Conservation (phyloP, 2,329 filamentous ascomycete species). For the Colletotrichum shisoi region DNA sequence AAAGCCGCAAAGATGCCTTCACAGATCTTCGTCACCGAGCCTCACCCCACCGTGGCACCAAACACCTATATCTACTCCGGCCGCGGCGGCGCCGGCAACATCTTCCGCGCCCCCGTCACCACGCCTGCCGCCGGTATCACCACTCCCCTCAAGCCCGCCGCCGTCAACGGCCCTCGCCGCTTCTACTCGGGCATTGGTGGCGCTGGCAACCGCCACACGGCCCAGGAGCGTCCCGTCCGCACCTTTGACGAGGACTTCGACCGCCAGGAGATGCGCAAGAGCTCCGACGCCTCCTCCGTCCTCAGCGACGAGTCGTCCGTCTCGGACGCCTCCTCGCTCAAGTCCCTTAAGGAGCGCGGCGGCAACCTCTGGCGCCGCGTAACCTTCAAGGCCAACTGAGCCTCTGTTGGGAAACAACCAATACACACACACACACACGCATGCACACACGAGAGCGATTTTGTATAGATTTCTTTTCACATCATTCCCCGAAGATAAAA, state of each 20-base stretch:
- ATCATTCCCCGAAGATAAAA: neutral
- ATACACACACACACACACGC: neutral
- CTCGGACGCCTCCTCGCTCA: slow-evolving; percentile 29
- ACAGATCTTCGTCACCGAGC: slow-evolving; percentile 59
- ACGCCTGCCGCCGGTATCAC: slow-evolving; percentile 59
- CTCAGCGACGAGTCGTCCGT: slow-evolving; percentile 44
- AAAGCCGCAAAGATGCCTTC: slow-evolving; percentile 48
- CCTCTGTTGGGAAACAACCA: neutral
- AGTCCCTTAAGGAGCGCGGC: slow-evolving; percentile 38
- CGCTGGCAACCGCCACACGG: slow-evolving; percentile 73
- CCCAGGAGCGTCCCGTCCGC: slow-evolving; percentile 46
- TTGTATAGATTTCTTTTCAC: slow-evolving; percentile 1
- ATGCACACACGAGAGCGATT: neutral
- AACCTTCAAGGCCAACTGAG: slow-evolving; percentile 44
- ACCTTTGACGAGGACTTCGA: slow-evolving; percentile 41
- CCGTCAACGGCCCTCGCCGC: slow-evolving; percentile 55
- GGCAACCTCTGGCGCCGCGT: slow-evolving; percentile 53
- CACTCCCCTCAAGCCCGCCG: slow-evolving; percentile 56
- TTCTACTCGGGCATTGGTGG: slow-evolving; percentile 74
- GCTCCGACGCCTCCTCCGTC: slow-evolving; percentile 63
- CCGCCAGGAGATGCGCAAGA: slow-evolving; percentile 57
- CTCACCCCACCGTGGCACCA: slow-evolving; percentile 57
- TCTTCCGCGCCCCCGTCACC: slow-evolving; percentile 55
- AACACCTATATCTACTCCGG: slow-evolving; percentile 62
- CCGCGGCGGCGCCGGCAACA: slow-evolving; percentile 66